Base-by-base conservation (phyloP, 2,329 filamentous ascomycete species). In the Hymenoscyphus linearis region DNA sequence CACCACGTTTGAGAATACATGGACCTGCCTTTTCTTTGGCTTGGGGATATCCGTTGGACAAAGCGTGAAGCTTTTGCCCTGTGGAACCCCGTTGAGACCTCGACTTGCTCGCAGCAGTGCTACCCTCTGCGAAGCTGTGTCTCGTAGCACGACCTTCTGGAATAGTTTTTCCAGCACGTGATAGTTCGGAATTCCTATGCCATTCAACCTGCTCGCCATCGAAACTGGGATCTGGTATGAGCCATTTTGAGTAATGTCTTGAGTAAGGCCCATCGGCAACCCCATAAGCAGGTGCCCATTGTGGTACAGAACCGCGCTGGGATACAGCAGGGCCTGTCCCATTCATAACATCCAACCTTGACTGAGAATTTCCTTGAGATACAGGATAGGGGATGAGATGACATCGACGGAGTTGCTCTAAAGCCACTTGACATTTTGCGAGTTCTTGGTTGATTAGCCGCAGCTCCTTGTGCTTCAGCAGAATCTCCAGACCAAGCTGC, bases 401-500 rank as follows among this genome's bases (percentile, higher is more conserved):
- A 76, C 93, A 97, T 63, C 95, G 87, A 69, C 95, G 89, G 65
- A 99, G 80, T 77, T 98, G 95, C 77, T 99, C 95, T 68, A 98
- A 82, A 12, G 93, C 91, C 66, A 93, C 80, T 78, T 98, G 93
- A 72, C 93, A 97, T 78, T 97, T 98, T 66, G 91, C 93, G 66
- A 98, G 83, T 77, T 98, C 95, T 76, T 96, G 92, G 73, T 98
- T 91, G 74, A 98, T 96, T 68, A 96, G 81, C 61, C 93, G 90
- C 62, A 98, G 78, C 78, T 99, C 95, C 71, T 95, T 87, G 76
- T 99, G 95, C 80, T 97, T 98, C 73, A 96, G 79, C 65, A 98
- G 78, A 58, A 98, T 93, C 78, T 97, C 93, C 67, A 95, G 84
- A 71, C 92, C 90, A 74, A 98, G 88, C 76, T 97, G 90, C 64